Percentiles rank a stretch among this genome's conserved stretches.
These are phyloP conservation scores for Colletotrichum tabaci DNA, from an alignment of 2,329 filamentous ascomycete genomes.

Conservation along the genomic window DNA sequence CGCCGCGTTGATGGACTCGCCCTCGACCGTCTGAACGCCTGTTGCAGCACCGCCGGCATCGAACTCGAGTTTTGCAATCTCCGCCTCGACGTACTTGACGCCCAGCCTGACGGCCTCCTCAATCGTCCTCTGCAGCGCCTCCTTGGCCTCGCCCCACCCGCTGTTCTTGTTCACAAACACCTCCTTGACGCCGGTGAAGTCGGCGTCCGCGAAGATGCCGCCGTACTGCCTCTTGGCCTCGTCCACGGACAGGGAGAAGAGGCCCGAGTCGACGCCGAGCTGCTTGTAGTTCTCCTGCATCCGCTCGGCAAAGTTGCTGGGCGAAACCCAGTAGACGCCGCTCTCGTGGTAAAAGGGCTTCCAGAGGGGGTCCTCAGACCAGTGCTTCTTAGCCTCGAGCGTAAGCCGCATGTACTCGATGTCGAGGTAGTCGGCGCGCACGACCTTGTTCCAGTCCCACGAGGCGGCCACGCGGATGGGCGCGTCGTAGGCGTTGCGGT, in stretches of 20 bases:
- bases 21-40: slow-evolving; percentile 65
- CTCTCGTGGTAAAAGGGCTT: slow-evolving; percentile 50
- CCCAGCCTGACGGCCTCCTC: slow-evolving; percentile 62
- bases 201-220: slow-evolving; percentile 67
- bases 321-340: slow-evolving; percentile 58
- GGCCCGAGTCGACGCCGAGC: slow-evolving; percentile 48
- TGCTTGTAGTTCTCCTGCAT: slow-evolving; percentile 51
- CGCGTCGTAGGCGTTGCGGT: slow-evolving; percentile 46
- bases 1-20: slow-evolving; percentile 61
- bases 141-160: slow-evolving; percentile 70
- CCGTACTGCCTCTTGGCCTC: slow-evolving; percentile 64
- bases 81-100: slow-evolving; percentile 65
- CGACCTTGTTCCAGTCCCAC: slow-evolving; percentile 56
- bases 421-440: slow-evolving; percentile 55
- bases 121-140: slow-evolving; percentile 64
- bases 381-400: slow-evolving; percentile 49
- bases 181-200: slow-evolving; percentile 67
- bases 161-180: slow-evolving; percentile 69
- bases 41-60: slow-evolving; percentile 55
- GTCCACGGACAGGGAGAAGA: slow-evolving; percentile 61
- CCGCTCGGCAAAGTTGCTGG: slow-evolving; percentile 49
- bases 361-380: slow-evolving; percentile 50
- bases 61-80: slow-evolving; percentile 60
- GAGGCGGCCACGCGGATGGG: slow-evolving; percentile 47
- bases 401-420: slow-evolving; percentile 49